Base-by-base conservation (phyloP, 768 basidiomycete species). In the Mycena leptocephala region DNA sequence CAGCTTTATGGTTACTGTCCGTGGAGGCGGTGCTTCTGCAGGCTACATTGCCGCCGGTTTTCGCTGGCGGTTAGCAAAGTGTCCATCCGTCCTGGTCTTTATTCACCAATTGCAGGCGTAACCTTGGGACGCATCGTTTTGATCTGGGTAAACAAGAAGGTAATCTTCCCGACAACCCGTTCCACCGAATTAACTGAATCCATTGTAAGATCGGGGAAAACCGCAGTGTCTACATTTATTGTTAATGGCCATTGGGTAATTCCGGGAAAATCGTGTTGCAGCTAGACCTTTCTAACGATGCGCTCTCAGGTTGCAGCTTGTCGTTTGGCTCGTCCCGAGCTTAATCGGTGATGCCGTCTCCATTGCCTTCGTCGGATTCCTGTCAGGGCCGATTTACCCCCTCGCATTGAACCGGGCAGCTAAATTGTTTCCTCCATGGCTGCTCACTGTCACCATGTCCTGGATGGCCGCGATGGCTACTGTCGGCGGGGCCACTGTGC, bases 331-430 rank as follows among this genome's bases (percentile, higher is more conserved):
- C 39, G 90, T 92, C 0, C 92, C 92, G n/a, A 92, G 91, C 8
- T 85, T 95, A n/a, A 84, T 94, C 11, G 92, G 90, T 2, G 89
- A 90, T 75, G 94, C 90, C 2, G 85, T 95, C 6, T 90, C 92
- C 0, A 87, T 95, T 37, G 89, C 93, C 6, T 79, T 95, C 56
- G 83, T 94, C 20, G 95, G 95, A n/a, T 62, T 95, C 16, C 81
- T 95, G 39, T 85, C 95, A 18, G 95, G 94, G 0, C 94, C 94
- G 3, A 91, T 95, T 86, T 95, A 93, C 79, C 94, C 93, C 2
- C 89, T 94, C 63, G 88, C 91, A 18, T 91, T 96, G 90, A 94
- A 94, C 80, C 90, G 94, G 43, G 86, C 93, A 1, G 89, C 91
- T 10, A 88, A 91, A 3, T 86, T 96, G 65, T 84, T 97, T 9